These are phyloP conservation scores for Syzygium malaccense DNA, from an alignment of 441 rosid genomes.

Conservation along the genomic window DNA sequence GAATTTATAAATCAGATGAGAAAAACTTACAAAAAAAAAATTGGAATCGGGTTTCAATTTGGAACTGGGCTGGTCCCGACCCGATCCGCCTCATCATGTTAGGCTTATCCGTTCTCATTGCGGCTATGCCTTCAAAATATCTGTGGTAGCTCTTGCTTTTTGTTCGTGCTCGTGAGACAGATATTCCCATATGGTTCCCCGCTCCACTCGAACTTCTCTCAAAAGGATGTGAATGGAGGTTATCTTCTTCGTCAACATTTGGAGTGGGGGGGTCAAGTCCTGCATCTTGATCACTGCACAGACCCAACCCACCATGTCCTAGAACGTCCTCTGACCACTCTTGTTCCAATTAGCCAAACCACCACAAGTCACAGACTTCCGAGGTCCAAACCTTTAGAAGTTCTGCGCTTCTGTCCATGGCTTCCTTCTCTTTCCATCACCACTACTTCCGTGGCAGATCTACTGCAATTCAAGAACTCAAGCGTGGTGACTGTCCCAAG, in stretches of 20 bases:
- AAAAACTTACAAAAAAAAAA: too few species aligned
- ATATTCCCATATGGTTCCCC: not conserved
- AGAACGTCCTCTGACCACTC: not conserved
- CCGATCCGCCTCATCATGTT: not conserved
- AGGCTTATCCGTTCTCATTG: not conserved
- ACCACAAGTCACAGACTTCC: not conserved
- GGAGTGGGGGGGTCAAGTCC: fast-evolving
- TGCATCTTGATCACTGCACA: not conserved
- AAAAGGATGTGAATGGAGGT: not conserved
- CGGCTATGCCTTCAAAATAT: not conserved
- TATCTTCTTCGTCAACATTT: not conserved
- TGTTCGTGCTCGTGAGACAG: not conserved
- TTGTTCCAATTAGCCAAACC: not conserved
- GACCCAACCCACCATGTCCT: not conserved
- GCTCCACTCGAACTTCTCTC: not conserved
- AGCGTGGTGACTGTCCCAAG: slow-evolving; percentile 12
- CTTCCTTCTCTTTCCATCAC: slow-evolving; percentile 32
- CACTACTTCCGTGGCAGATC: slow-evolving; percentile 13
- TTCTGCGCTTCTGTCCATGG: slow-evolving; percentile 27
- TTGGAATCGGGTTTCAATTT: not conserved
- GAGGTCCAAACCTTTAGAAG: not conserved
- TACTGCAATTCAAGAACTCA: slow-evolving; percentile 12
- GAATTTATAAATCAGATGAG: too few species aligned
- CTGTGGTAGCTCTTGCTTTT: not conserved
- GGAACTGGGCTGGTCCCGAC: not conserved